These are phyloP conservation scores for Penicillium arizonense DNA, from an alignment of 495 filamentous ascomycete genomes.

Conservation along the genomic window DNA sequence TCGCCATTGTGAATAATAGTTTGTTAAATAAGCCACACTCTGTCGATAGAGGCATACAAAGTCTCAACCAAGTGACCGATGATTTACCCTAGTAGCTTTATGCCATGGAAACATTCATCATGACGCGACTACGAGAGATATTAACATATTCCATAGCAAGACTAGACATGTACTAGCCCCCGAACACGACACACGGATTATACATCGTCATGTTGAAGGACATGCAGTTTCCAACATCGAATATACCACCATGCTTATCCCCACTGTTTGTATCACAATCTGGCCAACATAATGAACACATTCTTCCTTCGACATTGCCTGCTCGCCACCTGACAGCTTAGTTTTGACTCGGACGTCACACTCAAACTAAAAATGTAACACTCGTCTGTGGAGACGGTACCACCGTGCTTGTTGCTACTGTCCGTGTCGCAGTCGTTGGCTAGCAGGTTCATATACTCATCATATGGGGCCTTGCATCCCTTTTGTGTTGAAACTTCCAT, in stretches of 20 bases:
- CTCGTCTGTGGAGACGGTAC: not conserved
- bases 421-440: slow-evolving; percentile 4
- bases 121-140: not conserved
- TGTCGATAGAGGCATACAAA: no score
- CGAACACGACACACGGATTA: not conserved
- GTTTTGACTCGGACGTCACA: not conserved
- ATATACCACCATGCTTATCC: not conserved
- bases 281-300: slow-evolving; percentile 1
- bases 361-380: not conserved
- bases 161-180: not conserved
- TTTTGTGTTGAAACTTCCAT: slow-evolving; percentile 1
- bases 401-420: slow-evolving; percentile 2
- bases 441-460: not conserved
- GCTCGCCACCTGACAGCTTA: not conserved
- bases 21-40: no score
- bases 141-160: not conserved
- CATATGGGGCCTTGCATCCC: not conserved
- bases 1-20: no score
- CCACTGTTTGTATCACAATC: not conserved
- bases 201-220: slow-evolving; percentile 2
- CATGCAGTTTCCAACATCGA: not conserved
- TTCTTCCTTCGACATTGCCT: not conserved
- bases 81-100: no score
- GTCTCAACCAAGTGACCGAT: no score
- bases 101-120: not conserved